These are phyloP conservation scores for Talaromyces funiculosus DNA, from an alignment of 2,329 filamentous ascomycete genomes.

Conservation along the genomic window DNA sequence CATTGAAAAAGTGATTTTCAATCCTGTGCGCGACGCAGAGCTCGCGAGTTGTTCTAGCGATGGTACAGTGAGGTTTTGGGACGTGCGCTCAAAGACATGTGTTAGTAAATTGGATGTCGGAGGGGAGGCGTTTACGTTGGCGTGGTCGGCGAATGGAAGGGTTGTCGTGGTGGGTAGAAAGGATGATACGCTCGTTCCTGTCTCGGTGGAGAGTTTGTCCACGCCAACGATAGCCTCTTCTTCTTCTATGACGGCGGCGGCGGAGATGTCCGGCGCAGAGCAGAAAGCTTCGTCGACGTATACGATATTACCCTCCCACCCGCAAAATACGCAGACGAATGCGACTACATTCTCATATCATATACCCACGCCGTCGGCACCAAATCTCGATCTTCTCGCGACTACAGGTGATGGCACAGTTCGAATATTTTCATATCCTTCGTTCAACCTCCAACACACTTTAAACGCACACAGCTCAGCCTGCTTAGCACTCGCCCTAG, in stretches of 20 bases:
- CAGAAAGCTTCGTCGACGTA: conserved; percentile 22
- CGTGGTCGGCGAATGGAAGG: conserved; percentile 45
- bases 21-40: conserved; percentile 46
- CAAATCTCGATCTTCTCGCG: conserved; percentile 40
- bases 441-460: conserved; percentile 40
- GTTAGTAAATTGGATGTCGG: conserved; percentile 45
- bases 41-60: conserved; percentile 46
- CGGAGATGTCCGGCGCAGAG: too few relatives aligned
- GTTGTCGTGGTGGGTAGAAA: conserved; percentile 44
- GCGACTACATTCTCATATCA: conserved; percentile 45
- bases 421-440: conserved; percentile 44
- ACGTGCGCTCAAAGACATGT: conserved; percentile 45
- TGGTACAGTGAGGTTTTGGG: conserved; percentile 48
- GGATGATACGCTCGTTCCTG: conserved; percentile 45
- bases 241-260: too few relatives aligned
- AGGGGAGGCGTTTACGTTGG: conserved; percentile 45
- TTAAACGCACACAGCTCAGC: conserved; percentile 46
- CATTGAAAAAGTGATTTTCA: conserved; percentile 46
- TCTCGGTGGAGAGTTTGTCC: conserved; percentile 38
- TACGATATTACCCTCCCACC: conserved; percentile 37
- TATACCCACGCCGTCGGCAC: conserved; percentile 28
- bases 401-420: conserved; percentile 47
- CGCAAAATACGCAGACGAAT: conserved; percentile 45
- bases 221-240: conserved; percentile 21
- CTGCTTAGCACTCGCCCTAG: conserved; percentile 42